Percentiles rank a stretch among this genome's conserved stretches.
Evolutionary conservation across 768 basidiomycete genomes (phyloP).

Genomic region (Psilocybe tampanensis): DNA sequence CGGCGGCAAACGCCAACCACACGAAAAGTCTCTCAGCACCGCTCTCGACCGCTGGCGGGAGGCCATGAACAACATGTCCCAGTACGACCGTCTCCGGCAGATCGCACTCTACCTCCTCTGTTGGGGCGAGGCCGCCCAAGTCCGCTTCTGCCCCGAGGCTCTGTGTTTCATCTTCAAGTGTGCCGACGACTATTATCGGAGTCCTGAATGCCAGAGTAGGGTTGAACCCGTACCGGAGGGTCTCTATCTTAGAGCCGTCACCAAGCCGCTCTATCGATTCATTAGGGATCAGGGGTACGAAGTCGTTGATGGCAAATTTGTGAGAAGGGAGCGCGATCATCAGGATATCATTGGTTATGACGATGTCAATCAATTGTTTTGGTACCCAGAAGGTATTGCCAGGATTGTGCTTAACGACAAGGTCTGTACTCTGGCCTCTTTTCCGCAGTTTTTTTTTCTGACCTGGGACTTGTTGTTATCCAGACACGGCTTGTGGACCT

Average conservation of each 20-base stretch:
- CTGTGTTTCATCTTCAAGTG: slow-evolving; percentile 99
- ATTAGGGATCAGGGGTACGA: slow-evolving; percentile 98
- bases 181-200: slow-evolving; percentile 99
- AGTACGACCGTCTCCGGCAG: slow-evolving; percentile 96
- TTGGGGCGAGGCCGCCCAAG: slow-evolving; percentile 98
- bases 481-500: slow-evolving; percentile 92
- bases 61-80: slow-evolving; percentile 98
- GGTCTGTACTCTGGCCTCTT: slow-evolving; percentile 41
- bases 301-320: slow-evolving; percentile 92
- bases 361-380: slow-evolving; percentile 98
- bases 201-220: slow-evolving; percentile 94
- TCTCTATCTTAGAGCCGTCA: slow-evolving; percentile 86
- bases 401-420: slow-evolving; percentile 88
- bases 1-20: slow-evolving; percentile 49
- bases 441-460: not conserved
- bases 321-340: slow-evolving; percentile 91
- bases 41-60: slow-evolving; percentile 94
- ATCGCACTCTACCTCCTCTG: slow-evolving; percentile 93
- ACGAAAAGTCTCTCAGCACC: slow-evolving; percentile 69
- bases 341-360: slow-evolving; percentile 97
- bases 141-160: slow-evolving; percentile 95
- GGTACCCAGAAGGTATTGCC: slow-evolving; percentile 99
- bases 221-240: slow-evolving; percentile 94
- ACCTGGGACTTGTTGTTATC: slow-evolving; percentile 4
- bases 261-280: slow-evolving; percentile 95